Conservation (phyloP, 192 early-diverging fungal genomes). For the Coemansia sp. region DNA sequence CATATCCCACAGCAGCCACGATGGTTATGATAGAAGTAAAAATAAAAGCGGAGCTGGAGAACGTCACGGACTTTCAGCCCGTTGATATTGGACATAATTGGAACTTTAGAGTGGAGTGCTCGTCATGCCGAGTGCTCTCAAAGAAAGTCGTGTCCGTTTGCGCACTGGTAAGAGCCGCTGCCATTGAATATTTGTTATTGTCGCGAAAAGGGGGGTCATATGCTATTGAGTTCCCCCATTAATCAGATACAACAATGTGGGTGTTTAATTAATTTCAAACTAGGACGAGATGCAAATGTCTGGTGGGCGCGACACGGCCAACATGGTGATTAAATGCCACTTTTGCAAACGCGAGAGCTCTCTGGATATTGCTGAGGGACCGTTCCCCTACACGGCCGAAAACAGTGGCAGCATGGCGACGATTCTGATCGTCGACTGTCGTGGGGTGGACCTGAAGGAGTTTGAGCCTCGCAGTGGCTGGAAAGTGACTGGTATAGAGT, state of each 20-base stretch:
- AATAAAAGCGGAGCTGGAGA: slow-evolving; percentile 77
- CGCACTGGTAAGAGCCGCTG: neutral
- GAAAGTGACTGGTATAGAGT: slow-evolving; percentile 71
- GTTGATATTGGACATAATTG: slow-evolving; percentile 63
- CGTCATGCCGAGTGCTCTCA: neutral
- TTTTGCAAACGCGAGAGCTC: slow-evolving; percentile 81
- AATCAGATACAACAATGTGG: neutral
- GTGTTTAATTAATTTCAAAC: neutral
- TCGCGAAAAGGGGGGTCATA: neutral
- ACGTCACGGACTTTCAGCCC: slow-evolving; percentile 76
- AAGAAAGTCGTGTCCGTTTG: slow-evolving; percentile 7
- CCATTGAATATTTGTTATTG: neutral
- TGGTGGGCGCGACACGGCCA: slow-evolving; percentile 79
- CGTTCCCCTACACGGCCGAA: slow-evolving; percentile 47
- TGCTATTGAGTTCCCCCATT: neutral
- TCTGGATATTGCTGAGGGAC: slow-evolving; percentile 48
- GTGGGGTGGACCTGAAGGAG: slow-evolving; percentile 81
- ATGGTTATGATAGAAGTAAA: slow-evolving; percentile 5
- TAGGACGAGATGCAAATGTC: slow-evolving; percentile 66
- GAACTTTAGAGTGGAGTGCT: slow-evolving; percentile 7
- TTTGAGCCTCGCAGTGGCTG: slow-evolving; percentile 70
- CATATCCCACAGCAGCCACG: no score
- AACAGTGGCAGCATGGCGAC: slow-evolving; percentile 64
- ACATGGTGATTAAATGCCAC: slow-evolving; percentile 91
- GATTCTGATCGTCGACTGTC: slow-evolving; percentile 75